These are phyloP conservation scores for Solanum boliviense DNA, from an alignment of 257 asterid species.

Conservation along the genomic window DNA sequence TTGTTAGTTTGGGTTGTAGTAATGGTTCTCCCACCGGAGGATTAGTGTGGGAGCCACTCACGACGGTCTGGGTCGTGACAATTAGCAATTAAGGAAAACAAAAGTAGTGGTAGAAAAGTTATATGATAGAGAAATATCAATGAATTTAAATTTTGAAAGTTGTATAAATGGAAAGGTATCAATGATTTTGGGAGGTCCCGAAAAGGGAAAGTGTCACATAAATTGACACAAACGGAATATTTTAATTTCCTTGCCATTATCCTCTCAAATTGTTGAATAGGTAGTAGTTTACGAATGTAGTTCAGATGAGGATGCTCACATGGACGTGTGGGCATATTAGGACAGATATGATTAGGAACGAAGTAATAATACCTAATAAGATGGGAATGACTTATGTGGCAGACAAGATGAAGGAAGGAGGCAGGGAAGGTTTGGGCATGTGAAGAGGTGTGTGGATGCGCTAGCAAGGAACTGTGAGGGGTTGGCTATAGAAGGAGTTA, in stretches of 20 bases:
- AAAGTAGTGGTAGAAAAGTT: neutral
- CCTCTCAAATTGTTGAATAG: neutral
- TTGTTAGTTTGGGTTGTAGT: too few relatives aligned
- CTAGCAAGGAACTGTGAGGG: neutral
- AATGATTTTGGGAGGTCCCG: neutral
- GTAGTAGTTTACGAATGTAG: neutral
- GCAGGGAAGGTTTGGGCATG: neutral
- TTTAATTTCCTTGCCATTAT: neutral
- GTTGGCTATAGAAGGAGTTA: neutral
- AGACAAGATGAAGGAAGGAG: neutral
- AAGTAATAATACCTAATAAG: neutral
- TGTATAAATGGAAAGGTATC: neutral
- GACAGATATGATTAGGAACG: neutral
- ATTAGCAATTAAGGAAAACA: neutral
- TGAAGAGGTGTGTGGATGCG: neutral
- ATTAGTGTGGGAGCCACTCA: too few relatives aligned
- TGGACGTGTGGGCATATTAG: neutral
- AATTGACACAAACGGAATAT: neutral
- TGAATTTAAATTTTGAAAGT: neutral
- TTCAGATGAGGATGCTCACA: neutral
- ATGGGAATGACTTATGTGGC: neutral
- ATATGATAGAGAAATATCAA: neutral
- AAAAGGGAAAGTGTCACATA: neutral
- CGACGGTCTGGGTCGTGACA: too few relatives aligned
- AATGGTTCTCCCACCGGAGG: too few relatives aligned